Percentiles rank a stretch among this genome's conserved stretches.
These are phyloP conservation scores for Pueraria montana DNA, from an alignment of 306 rosid genomes.

Conservation along the genomic window DNA sequence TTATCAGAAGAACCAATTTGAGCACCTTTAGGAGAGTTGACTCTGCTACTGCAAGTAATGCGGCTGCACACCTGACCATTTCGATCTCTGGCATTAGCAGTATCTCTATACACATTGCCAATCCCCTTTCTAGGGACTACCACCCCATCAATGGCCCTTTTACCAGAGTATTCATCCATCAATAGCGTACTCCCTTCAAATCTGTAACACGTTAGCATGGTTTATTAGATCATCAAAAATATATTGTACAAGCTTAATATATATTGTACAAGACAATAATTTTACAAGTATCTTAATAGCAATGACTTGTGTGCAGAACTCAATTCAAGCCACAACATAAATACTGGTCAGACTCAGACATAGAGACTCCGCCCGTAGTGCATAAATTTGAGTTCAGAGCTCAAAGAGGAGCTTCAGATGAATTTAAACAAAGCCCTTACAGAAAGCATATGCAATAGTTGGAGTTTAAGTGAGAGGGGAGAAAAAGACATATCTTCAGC, in stretches of 20 bases:
- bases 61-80: constrained; percentile 82
- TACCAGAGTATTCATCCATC: constrained; percentile 92
- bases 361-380: not conserved
- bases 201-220: constrained; percentile 55
- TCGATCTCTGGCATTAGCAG: constrained; percentile 69
- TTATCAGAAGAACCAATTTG: constrained; percentile 67
- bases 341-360: constrained; percentile 1
- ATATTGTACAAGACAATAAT: not conserved
- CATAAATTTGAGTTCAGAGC: not conserved
- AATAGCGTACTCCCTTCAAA: constrained; percentile 52
- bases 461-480: constrained; percentile 4
- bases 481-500: not conserved
- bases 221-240: constrained; percentile 18
- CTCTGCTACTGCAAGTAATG: constrained; percentile 78
- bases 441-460: not conserved
- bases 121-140: constrained; percentile 77
- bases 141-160: constrained; percentile 70
- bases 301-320: constrained; percentile 12
- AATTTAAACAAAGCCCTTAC: constrained; percentile 24
- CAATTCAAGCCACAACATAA: constrained; percentile 16
- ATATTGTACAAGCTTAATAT: constrained; percentile 5
- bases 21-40: constrained; percentile 67
- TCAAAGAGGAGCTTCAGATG: not conserved
- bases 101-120: constrained; percentile 74
- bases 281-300: constrained; percentile 2